These are phyloP conservation scores for Umbilicaria muhlenbergii DNA, from an alignment of 495 filamentous ascomycete genomes.

Conservation along the genomic window DNA sequence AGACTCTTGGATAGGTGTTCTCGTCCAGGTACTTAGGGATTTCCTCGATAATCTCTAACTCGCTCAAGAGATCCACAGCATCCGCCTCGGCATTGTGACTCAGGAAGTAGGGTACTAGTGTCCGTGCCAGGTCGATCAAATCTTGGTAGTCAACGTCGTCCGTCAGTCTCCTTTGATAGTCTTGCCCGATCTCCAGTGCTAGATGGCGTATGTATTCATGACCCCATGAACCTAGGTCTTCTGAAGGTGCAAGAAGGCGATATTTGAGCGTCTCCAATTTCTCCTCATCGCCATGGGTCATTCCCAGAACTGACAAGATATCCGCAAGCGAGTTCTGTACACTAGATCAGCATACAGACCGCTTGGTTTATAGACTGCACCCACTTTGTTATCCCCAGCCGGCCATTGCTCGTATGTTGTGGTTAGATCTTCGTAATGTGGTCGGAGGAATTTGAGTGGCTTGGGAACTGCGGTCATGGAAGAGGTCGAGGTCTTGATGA, in stretches of 20 bases:
- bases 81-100: constrained; percentile 97
- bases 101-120: constrained; percentile 85
- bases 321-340: constrained; percentile 68
- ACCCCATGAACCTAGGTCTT: constrained; percentile 93
- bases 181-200: constrained; percentile 88
- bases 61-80: constrained; percentile 90
- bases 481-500: constrained; percentile 95
- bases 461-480: constrained; percentile 99
- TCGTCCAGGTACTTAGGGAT: constrained; percentile 84
- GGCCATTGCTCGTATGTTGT: constrained; percentile 81
- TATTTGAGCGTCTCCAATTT: constrained; percentile 93
- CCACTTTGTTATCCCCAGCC: constrained; percentile 63
- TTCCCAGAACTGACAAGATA: constrained; percentile 91
- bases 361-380: constrained; percentile 5
- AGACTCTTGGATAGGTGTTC: constrained; percentile 83
- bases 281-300: constrained; percentile 97
- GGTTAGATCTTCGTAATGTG: constrained; percentile 79
- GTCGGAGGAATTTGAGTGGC: constrained; percentile 92
- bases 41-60: constrained; percentile 89
- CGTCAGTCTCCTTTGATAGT: constrained; percentile 65
- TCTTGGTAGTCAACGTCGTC: constrained; percentile 50
- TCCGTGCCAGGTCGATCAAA: constrained; percentile 62
- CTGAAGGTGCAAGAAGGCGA: constrained; percentile 71
- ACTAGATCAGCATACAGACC: constrained; percentile 4
- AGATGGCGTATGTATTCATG: constrained; percentile 97